These are phyloP conservation scores for Leccinum disarticulatum DNA, from an alignment of 768 basidiomycete genomes.

Conservation along the genomic window DNA sequence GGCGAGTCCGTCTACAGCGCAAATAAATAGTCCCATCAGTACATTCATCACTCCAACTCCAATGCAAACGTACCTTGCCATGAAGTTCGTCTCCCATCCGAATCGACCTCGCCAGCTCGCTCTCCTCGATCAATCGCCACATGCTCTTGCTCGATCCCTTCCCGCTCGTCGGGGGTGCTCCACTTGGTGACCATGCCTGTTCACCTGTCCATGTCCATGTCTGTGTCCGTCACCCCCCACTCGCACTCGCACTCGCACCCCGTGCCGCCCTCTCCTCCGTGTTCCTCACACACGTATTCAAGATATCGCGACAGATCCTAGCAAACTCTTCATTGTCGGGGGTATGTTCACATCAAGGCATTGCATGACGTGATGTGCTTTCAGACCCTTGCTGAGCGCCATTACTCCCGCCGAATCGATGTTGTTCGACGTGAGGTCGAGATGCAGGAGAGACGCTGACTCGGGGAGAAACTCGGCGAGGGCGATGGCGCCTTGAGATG, in stretches of 20 bases:
- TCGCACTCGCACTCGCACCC: slow-evolving; percentile 11
- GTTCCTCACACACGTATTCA: slow-evolving; percentile 89
- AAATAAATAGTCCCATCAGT: neutral
- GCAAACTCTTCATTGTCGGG: slow-evolving; percentile 81
- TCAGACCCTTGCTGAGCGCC: slow-evolving; percentile 85
- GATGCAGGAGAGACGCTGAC: slow-evolving; percentile 79
- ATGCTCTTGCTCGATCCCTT: slow-evolving; percentile 66
- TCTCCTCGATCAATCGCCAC: slow-evolving; percentile 85
- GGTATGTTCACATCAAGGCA: slow-evolving; percentile 94
- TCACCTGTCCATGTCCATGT: no score
- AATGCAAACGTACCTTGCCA: slow-evolving; percentile 39
- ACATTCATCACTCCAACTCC: neutral
- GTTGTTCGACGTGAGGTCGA: slow-evolving; percentile 83
- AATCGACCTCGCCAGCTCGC: slow-evolving; percentile 73
- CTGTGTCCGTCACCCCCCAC: neutral
- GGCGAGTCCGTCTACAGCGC: neutral
- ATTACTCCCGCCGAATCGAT: slow-evolving; percentile 90
- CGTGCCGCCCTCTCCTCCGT: slow-evolving; percentile 59
- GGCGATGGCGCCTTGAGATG: slow-evolving; percentile 84
- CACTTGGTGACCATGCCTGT: slow-evolving; percentile 14
- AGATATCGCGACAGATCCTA: slow-evolving; percentile 83
- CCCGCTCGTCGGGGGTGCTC: slow-evolving; percentile 35
- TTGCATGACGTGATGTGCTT: slow-evolving; percentile 80
- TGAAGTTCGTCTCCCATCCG: slow-evolving; percentile 40
- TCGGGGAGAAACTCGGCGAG: slow-evolving; percentile 97